These are phyloP conservation scores for Circinella minor DNA, from an alignment of 371 early-diverging fungal species.

Conservation along the genomic window DNA sequence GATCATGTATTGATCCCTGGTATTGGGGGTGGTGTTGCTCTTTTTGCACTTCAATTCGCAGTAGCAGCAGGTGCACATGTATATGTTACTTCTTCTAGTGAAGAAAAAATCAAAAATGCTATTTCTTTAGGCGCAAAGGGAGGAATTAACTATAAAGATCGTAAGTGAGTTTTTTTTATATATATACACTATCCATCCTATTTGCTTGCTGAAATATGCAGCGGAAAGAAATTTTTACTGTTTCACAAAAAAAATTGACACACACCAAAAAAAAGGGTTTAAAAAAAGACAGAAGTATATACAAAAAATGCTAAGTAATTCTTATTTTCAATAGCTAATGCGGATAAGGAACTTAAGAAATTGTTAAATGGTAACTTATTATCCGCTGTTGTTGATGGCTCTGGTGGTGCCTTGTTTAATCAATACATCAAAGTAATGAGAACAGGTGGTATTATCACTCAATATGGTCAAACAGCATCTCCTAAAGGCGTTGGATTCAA, in stretches of 20 bases:
- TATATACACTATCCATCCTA: background rate
- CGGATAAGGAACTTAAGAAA: slow-evolving; percentile 51
- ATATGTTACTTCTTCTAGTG: slow-evolving; percentile 72
- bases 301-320: background rate
- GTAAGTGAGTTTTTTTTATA: slow-evolving; percentile 29
- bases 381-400: slow-evolving; percentile 72
- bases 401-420: slow-evolving; percentile 61
- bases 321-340: slow-evolving; percentile 45
- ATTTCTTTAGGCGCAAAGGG: slow-evolving; percentile 69
- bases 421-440: slow-evolving; percentile 42
- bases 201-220: background rate
- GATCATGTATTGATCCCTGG: slow-evolving; percentile 75
- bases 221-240: background rate
- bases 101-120: slow-evolving; percentile 66
- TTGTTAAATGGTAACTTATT: slow-evolving; percentile 44
- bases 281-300: too few species aligned
- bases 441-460: slow-evolving; percentile 61
- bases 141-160: slow-evolving; percentile 72
- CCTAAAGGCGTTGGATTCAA: slow-evolving; percentile 44
- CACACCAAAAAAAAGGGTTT: too few species aligned
- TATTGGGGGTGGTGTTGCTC: slow-evolving; percentile 80
- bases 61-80: slow-evolving; percentile 73
- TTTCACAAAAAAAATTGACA: background rate
- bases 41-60: slow-evolving; percentile 70
- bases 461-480: slow-evolving; percentile 66